A percentile compares a stretch with the other conserved stretches of the same genome.
Evolutionary conservation across 2,329 filamentous ascomycete species (phyloP).

Genomic region (Arthroderma sp.): DNA sequence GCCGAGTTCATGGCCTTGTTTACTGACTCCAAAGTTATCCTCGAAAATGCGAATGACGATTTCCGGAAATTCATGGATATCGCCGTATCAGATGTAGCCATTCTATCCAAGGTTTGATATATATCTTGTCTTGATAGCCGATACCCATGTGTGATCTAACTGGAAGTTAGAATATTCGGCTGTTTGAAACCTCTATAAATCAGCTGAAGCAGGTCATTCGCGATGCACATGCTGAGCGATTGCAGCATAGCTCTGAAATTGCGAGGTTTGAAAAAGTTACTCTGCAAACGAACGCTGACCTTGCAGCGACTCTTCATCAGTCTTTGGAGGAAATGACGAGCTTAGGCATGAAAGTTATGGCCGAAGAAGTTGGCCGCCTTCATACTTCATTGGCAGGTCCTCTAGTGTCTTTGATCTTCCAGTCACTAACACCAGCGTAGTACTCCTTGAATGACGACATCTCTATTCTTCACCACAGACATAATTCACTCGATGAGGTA

Average conservation of each 20-base stretch:
- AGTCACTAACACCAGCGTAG: slow-evolving; percentile 6
- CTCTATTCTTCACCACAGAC: slow-evolving; percentile 14
- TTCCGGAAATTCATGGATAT: slow-evolving; percentile 10
- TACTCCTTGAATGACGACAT: slow-evolving; percentile 13
- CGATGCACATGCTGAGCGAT: slow-evolving; percentile 13
- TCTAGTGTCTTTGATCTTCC: background rate
- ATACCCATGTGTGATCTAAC: background rate
- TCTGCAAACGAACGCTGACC: slow-evolving; percentile 15
- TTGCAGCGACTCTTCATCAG: slow-evolving; percentile 19
- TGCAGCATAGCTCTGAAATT: slow-evolving; percentile 18
- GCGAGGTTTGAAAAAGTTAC: slow-evolving; percentile 17
- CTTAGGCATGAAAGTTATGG: slow-evolving; percentile 18
- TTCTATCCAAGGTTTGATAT: slow-evolving; percentile 8
- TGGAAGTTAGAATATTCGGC: slow-evolving; percentile 14
- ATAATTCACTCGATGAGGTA: slow-evolving; percentile 23
- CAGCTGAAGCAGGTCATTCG: slow-evolving; percentile 8
- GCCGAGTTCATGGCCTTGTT: slow-evolving; percentile 16
- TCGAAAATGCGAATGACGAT: slow-evolving; percentile 12
- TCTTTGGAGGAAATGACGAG: slow-evolving; percentile 22
- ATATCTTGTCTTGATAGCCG: background rate
- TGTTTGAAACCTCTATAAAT: too few species aligned
- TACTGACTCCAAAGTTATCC: slow-evolving; percentile 17
- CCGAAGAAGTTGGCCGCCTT: slow-evolving; percentile 18
- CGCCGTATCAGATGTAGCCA: slow-evolving; percentile 2
- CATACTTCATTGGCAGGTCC: slow-evolving; percentile 23